A percentile compares a stretch with the other conserved stretches of the same genome.
These are phyloP conservation scores for Coniochaeta pulveracea DNA, from an alignment of 2,329 filamentous ascomycete genomes.

Conservation along the genomic window DNA sequence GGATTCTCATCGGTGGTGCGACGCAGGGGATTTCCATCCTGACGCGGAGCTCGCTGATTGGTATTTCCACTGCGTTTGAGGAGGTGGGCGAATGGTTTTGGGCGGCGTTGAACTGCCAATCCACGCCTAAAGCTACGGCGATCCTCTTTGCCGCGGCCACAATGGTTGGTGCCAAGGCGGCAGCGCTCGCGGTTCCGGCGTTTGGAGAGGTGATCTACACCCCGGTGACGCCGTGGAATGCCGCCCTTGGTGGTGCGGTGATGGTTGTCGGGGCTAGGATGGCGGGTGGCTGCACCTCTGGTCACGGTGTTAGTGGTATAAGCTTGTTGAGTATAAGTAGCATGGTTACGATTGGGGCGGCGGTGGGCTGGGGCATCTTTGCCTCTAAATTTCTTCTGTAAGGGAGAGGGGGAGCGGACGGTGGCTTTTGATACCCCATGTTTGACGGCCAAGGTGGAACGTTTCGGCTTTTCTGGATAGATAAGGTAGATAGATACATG, in stretches of 20 bases:
- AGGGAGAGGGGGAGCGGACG: too few species aligned
- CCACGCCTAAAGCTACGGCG: conserved; percentile 22
- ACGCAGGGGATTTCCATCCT: conserved; percentile 45
- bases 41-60: conserved; percentile 39
- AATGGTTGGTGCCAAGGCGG: conserved; percentile 28
- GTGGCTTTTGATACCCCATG: not conserved
- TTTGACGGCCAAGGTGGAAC: too few species aligned
- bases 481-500: too few species aligned
- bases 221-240: conserved; percentile 21
- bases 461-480: not conserved
- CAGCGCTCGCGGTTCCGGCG: conserved; percentile 20
- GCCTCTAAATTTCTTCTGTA: conserved; percentile 3
- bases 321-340: conserved; percentile 49
- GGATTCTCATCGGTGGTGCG: conserved; percentile 38
- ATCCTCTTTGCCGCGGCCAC: conserved; percentile 41
- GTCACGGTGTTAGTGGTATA: conserved; percentile 58
- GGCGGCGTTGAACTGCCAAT: conserved; percentile 23
- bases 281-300: conserved; percentile 56
- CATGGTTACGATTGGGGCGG: conserved; percentile 45
- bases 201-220: conserved; percentile 14
- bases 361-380: conserved; percentile 28
- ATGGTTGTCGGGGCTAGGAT: conserved; percentile 50
- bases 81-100: conserved; percentile 43
- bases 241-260: conserved; percentile 40
- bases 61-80: conserved; percentile 48